Conservation (phyloP, 2,329 filamentous ascomycete species). For the Pseudopyrenochaeta lycopersici region DNA sequence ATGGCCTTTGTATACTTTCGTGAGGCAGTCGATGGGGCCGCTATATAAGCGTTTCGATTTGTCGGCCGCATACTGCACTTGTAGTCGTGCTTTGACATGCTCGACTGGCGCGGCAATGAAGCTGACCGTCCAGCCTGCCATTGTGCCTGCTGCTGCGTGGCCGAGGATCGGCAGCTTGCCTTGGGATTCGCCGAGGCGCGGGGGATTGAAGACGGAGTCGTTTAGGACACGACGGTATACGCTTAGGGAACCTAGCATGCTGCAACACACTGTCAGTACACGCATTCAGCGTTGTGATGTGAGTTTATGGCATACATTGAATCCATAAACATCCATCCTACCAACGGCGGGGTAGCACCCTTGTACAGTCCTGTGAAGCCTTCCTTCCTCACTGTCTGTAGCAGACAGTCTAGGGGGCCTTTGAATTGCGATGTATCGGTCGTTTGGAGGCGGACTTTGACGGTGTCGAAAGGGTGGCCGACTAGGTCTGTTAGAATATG, state of each 20-base stretch:
- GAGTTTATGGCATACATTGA: constrained; percentile 58
- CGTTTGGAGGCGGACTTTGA: constrained; percentile 96
- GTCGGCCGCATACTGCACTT: constrained; percentile 88
- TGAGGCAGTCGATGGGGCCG: constrained; percentile 84
- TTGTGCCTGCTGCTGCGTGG: constrained; percentile 85
- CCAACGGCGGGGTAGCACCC: constrained; percentile 86
- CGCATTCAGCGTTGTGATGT: background rate
- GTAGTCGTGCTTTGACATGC: constrained; percentile 91
- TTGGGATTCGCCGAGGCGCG: constrained; percentile 46
- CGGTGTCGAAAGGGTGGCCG: constrained; percentile 85
- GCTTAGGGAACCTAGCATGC: constrained; percentile 89
- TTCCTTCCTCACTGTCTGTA: constrained; percentile 86
- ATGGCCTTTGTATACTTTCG: constrained; percentile 68
- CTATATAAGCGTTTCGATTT: constrained; percentile 82
- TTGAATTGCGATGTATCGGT: constrained; percentile 79
- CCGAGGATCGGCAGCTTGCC: constrained; percentile 75
- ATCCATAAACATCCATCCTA: constrained; percentile 99
- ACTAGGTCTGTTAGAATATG: constrained; percentile 49
- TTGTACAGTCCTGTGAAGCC: constrained; percentile 90
- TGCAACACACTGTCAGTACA: constrained; percentile 23
- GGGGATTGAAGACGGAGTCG: constrained; percentile 76
- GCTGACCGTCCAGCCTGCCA: constrained; percentile 88
- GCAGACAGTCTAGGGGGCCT: constrained; percentile 84
- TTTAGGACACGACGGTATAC: constrained; percentile 87
- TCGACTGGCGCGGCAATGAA: constrained; percentile 95